Base-by-base conservation (phyloP, 2,329 filamentous ascomycete species). In the Penicillium sp. region DNA sequence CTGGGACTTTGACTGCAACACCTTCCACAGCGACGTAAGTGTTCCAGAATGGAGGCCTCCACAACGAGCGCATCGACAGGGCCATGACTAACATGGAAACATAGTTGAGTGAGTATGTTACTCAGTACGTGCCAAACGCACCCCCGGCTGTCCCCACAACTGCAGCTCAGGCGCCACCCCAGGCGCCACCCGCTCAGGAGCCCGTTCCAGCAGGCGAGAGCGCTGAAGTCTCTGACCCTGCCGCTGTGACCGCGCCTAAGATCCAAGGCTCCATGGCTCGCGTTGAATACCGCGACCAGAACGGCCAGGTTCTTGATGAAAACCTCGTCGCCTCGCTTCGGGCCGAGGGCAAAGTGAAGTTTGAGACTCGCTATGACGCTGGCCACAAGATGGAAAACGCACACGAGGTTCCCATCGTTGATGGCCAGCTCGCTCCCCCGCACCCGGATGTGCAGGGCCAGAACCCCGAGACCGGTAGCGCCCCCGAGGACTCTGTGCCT, bases 1-100 rank as follows among this genome's bases (percentile, higher is more conserved):
- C 1, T 99, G 94, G 94, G 94, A 99, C 72, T 99, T 93, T 83
- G 94, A 99, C 75, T 99, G 94, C 83, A 96, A 96, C 74, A 92
- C 84, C 56, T 99, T 99, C 79, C 81, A 88, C 65, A 87, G 87
- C 61, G 86, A 86, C 70, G 92, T 97, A 86, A 89, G 90, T 88
- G 61, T 66, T 64, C 67, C 67, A 56, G 53, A 62, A 57, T 72
- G 64, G 67, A 57, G 57, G 42, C 61, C 67, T 61, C 64, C 66
- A 18, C 65, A 58, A 40, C 65, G 69, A 60, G 64, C 41, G 21
- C 49, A 55, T 53, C 46, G 45, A 59, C 51, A 36, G 58, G 42
- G 47, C 24, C 48, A 60, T 54, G 56, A 55, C 69, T 72, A 63
- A 72, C 62, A 58, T 48, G 38, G 39, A 59, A 34, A 48, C 45